Conservation (phyloP, 257 asterid species). For the Gardenia jasminoides region DNA sequence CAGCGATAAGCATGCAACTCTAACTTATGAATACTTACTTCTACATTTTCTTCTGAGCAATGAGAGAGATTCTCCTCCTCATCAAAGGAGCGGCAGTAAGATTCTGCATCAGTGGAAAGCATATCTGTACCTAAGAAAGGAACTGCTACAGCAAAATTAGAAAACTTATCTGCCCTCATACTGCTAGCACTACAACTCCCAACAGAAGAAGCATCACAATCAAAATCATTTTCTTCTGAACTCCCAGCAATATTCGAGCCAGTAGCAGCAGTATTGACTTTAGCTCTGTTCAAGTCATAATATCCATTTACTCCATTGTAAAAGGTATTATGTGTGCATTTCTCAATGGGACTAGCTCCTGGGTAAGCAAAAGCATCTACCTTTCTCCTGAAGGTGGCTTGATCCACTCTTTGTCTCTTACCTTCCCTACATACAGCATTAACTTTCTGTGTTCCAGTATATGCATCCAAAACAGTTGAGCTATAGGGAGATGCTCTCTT, state of each 20-base stretch:
- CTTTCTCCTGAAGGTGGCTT: slow-evolving; percentile 13
- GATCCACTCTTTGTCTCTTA: slow-evolving; percentile 21
- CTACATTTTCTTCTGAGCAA: slow-evolving; percentile 21
- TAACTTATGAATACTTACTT: slow-evolving; percentile 31
- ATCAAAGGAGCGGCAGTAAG: slow-evolving; percentile 17
- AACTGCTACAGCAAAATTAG: slow-evolving; percentile 18
- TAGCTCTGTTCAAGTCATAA: slow-evolving; percentile 22
- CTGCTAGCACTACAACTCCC: slow-evolving; percentile 38
- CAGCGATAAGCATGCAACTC: slow-evolving; percentile 46
- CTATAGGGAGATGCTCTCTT: slow-evolving; percentile 27
- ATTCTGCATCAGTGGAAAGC: slow-evolving; percentile 33
- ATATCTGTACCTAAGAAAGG: slow-evolving; percentile 22
- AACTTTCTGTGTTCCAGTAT: slow-evolving; percentile 19
- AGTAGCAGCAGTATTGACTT: background rate
- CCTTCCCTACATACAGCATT: slow-evolving; percentile 16
- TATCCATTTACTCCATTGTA: slow-evolving; percentile 22
- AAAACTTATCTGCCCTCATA: slow-evolving; percentile 16
- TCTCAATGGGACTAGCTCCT: slow-evolving; percentile 15
- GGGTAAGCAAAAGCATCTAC: slow-evolving; percentile 21
- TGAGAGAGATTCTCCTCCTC: slow-evolving; percentile 21
- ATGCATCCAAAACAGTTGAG: slow-evolving; percentile 20
- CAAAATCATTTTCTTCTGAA: slow-evolving; percentile 28
- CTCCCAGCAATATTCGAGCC: slow-evolving; percentile 9
- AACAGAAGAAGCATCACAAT: slow-evolving; percentile 32
- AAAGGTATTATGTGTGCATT: slow-evolving; percentile 13